These are phyloP conservation scores for Fraxinus excelsior DNA, from an alignment of 257 asterid genomes.

Conservation along the genomic window DNA sequence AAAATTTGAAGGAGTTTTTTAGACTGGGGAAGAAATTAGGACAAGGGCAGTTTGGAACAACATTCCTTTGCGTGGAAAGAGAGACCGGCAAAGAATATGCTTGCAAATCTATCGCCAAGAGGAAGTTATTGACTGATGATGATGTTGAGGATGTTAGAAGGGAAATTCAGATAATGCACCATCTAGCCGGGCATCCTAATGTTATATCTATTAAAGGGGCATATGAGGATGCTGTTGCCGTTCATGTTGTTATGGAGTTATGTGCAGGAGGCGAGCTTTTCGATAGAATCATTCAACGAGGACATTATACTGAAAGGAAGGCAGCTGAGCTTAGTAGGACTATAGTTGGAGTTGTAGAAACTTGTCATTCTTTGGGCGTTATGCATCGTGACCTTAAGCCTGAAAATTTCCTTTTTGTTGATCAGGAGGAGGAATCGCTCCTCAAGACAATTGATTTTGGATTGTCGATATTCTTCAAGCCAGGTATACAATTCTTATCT, in stretches of 20 bases:
- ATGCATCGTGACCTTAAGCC: conserved; percentile 99
- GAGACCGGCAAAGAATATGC: conserved; percentile 69
- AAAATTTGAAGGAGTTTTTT: conserved; percentile 77
- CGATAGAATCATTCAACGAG: conserved; percentile 86
- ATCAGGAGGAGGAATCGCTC: conserved; percentile 85
- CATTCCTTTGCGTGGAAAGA: conserved; percentile 78
- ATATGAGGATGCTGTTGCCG: conserved; percentile 82
- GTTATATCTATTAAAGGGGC: conserved; percentile 93
- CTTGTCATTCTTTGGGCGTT: conserved; percentile 93
- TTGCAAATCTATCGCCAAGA: conserved; percentile 92
- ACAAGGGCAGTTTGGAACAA: conserved; percentile 92
- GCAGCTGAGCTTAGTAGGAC: conserved; percentile 96
- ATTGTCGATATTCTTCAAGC: conserved; percentile 88
- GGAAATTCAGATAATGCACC: conserved; percentile 99
- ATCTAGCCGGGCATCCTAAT: conserved; percentile 83
- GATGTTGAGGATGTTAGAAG: conserved; percentile 97
- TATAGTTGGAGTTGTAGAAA: conserved; percentile 91
- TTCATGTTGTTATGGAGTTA: conserved; percentile 89
- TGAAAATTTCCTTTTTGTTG: conserved; percentile 85
- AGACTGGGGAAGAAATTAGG: conserved; percentile 83
- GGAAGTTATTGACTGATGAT: conserved; percentile 80
- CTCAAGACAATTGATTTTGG: conserved; percentile 95
- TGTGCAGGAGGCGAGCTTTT: conserved; percentile 98
- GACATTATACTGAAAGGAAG: conserved; percentile 92
- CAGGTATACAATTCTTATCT: conserved; percentile 50